Conservation (phyloP, 345 rosid species). For the Sonneratia caseolaris region DNA sequence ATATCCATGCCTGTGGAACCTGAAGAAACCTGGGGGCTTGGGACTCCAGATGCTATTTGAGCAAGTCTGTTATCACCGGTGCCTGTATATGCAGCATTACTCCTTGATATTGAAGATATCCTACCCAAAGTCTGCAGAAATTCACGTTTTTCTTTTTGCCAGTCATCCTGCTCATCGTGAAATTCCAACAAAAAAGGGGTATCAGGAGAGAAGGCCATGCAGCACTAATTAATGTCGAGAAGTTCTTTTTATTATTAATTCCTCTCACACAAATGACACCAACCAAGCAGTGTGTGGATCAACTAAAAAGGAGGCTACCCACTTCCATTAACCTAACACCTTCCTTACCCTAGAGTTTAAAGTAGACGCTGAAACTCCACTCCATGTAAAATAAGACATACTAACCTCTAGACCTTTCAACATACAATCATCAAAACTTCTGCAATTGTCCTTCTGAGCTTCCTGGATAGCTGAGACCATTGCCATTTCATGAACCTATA, state of each 20-base stretch:
- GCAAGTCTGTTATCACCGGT: conserved; percentile 34
- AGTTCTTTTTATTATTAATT: neutral
- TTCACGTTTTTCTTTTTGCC: conserved; percentile 91
- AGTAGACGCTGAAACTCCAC: neutral
- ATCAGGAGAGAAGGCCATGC: neutral
- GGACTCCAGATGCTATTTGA: conserved; percentile 44
- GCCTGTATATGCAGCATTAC: conserved; percentile 39
- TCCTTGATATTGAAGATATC: conserved; percentile 73
- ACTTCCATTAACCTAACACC: neutral
- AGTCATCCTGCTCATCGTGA: conserved; percentile 57
- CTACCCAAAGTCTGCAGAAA: conserved; percentile 90
- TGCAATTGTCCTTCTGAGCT: conserved; percentile 87
- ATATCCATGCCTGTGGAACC: conserved; percentile 45
- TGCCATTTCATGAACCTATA: conserved; percentile 95
- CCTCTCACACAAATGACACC: neutral
- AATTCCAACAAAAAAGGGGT: neutral
- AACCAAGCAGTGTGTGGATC: neutral
- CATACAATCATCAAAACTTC: conserved; percentile 92
- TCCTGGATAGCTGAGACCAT: conserved; percentile 94
- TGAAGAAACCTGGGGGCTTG: conserved; percentile 53
- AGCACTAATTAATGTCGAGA: neutral
- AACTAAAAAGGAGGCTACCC: neutral
- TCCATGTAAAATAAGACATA: neutral
- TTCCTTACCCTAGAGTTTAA: too few relatives aligned
- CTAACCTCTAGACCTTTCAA: conserved; percentile 84